Evolutionary conservation across 2,329 filamentous ascomycete genomes (phyloP).

Genomic region (Coniochaeta sp.): DNA sequence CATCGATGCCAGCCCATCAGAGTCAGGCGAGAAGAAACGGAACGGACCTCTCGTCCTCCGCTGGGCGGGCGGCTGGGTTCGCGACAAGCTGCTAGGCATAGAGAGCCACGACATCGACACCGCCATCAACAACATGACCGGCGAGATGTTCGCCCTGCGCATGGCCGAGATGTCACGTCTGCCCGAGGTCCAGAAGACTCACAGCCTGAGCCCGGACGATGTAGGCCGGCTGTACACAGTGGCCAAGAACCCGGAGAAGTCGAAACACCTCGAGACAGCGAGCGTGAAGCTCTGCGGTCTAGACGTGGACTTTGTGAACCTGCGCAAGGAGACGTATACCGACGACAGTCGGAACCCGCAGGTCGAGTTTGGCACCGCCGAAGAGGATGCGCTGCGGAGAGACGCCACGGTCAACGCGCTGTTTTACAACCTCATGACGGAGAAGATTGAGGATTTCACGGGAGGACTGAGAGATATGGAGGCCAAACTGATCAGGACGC

Average conservation of each 20-base stretch:
- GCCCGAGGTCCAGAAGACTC: slow-evolving; percentile 51
- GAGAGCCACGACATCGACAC: slow-evolving; percentile 77
- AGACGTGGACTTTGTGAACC: slow-evolving; percentile 90
- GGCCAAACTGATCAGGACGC: slow-evolving; percentile 69
- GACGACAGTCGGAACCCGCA: slow-evolving; percentile 85
- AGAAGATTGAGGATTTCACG: slow-evolving; percentile 77
- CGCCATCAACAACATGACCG: slow-evolving; percentile 80
- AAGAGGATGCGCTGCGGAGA: slow-evolving; percentile 80
- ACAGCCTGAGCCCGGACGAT: slow-evolving; percentile 48
- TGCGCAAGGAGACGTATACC: slow-evolving; percentile 84
- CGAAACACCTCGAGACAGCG: slow-evolving; percentile 89
- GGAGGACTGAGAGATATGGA: slow-evolving; percentile 70
- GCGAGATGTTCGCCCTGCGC: slow-evolving; percentile 63
- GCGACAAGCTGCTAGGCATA: slow-evolving; percentile 70
- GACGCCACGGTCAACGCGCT: slow-evolving; percentile 94
- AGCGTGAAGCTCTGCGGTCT: slow-evolving; percentile 79
- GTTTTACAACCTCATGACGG: slow-evolving; percentile 86
- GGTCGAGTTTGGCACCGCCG: slow-evolving; percentile 87
- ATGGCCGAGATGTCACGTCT: slow-evolving; percentile 61
- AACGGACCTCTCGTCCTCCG: slow-evolving; percentile 55
- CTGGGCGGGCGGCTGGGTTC: slow-evolving; percentile 83
- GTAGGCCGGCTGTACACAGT: slow-evolving; percentile 80
- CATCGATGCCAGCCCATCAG: slow-evolving; percentile 41
- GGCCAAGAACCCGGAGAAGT: slow-evolving; percentile 88
- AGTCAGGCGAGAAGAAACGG: slow-evolving; percentile 4